Percentiles rank a stretch among this genome's conserved stretches.
Conservation (phyloP, 805 yeast species). For the Wickerhamomyces xylosicus region DNA sequence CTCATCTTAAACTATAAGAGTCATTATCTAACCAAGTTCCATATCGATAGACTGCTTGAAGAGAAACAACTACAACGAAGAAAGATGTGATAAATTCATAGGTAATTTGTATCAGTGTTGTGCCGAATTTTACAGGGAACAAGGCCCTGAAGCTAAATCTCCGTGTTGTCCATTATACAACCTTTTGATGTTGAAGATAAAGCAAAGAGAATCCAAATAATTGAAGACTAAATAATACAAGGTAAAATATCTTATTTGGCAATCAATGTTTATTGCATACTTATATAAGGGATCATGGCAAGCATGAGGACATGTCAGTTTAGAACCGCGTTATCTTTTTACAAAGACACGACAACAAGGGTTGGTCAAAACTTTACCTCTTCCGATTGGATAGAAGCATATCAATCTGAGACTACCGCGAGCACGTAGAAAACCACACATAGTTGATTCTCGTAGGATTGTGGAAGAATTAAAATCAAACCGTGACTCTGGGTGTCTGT, state of each 20-base stretch:
- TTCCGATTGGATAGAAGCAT: slow-evolving; percentile 4
- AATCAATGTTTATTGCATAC: neutral
- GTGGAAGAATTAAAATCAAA: slow-evolving; percentile 22
- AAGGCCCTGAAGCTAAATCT: slow-evolving; percentile 50
- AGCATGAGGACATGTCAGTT: slow-evolving; percentile 38
- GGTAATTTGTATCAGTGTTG: slow-evolving; percentile 74
- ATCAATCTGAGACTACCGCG: slow-evolving; percentile 80
- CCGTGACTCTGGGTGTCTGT: slow-evolving; percentile 73
- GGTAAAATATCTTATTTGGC: too few relatives aligned
- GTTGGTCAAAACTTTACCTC: slow-evolving; percentile 38
- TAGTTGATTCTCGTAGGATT: slow-evolving; percentile 20
- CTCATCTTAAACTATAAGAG: neutral
- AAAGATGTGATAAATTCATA: slow-evolving; percentile 60
- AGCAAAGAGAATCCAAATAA: slow-evolving; percentile 28
- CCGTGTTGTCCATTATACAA: slow-evolving; percentile 74
- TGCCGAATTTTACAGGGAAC: slow-evolving; percentile 44
- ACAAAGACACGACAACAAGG: slow-evolving; percentile 29
- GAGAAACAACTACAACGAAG: slow-evolving; percentile 53
- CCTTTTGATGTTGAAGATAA: slow-evolving; percentile 49
- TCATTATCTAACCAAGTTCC: neutral
- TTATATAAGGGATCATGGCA: neutral
- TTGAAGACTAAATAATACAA: neutral
- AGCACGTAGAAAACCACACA: slow-evolving; percentile 53
- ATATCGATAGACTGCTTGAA: slow-evolving; percentile 47
- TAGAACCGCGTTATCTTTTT: slow-evolving; percentile 63